These are phyloP conservation scores for Stevia rebaudiana DNA, from an alignment of 140 eudicot species.

Conservation along the genomic window DNA sequence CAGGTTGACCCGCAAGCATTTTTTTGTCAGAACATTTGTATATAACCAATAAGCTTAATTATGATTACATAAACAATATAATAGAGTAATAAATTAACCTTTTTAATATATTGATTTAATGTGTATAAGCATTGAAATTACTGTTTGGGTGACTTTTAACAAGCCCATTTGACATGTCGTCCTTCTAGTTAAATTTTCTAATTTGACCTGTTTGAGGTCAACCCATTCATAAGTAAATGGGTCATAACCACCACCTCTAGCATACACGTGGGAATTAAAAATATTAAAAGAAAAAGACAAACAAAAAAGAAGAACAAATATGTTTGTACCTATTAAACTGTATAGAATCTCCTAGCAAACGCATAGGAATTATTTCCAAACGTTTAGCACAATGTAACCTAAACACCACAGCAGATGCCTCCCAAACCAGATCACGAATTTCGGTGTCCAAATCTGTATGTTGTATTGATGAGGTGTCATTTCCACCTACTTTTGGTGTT, in stretches of 20 bases:
- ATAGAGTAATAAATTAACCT: background rate
- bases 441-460: slow-evolving; percentile 60
- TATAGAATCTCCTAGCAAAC: slow-evolving; percentile 50
- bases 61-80: background rate
- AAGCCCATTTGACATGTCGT: background rate
- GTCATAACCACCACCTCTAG: background rate
- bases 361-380: slow-evolving; percentile 79
- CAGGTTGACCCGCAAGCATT: background rate
- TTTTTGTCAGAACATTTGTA: background rate
- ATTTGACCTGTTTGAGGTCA: background rate
- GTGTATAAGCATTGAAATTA: background rate
- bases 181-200: background rate
- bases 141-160: background rate
- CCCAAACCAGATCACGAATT: slow-evolving; percentile 62
- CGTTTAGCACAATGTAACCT: slow-evolving; percentile 78
- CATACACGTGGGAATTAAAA: background rate
- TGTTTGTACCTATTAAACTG: slow-evolving; percentile 47
- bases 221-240: slow-evolving; percentile 3
- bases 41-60: background rate
- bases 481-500: slow-evolving; percentile 41
- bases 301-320: background rate
- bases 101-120: background rate
- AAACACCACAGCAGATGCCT: slow-evolving; percentile 50
- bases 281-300: background rate
- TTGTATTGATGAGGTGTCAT: slow-evolving; percentile 43